phyloP scores from a whole-genome alignment of 2,329 filamentous ascomycete genomes.

The Fusarium domesticum region DNA sequence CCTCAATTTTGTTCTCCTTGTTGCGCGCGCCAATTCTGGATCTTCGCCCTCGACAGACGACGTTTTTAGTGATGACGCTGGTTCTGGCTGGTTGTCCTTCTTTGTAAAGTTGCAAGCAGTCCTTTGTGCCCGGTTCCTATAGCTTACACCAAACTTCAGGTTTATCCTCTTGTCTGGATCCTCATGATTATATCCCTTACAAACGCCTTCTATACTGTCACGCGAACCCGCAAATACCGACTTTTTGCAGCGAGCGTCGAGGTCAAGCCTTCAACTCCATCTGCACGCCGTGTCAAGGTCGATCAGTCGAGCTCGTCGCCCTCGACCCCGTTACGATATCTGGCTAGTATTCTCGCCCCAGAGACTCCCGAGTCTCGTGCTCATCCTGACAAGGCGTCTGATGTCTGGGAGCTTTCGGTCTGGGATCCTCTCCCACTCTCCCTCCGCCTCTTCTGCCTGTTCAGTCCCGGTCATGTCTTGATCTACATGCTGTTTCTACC shows the following conservation, averaged over 20 bases:
- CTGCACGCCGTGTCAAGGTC: slow-evolving; percentile 82
- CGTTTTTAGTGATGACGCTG: slow-evolving; percentile 72
- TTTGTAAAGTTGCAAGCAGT: slow-evolving; percentile 41
- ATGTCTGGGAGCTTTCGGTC: slow-evolving; percentile 92
- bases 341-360: slow-evolving; percentile 64
- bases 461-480: slow-evolving; percentile 90
- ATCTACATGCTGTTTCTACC: slow-evolving; percentile 89
- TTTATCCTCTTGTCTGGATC: slow-evolving; percentile 67
- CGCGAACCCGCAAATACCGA: slow-evolving; percentile 79
- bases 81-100: slow-evolving; percentile 62
- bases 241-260: slow-evolving; percentile 88
- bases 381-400: slow-evolving; percentile 74
- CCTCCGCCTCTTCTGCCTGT: slow-evolving; percentile 79
- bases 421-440: slow-evolving; percentile 91
- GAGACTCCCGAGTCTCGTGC: slow-evolving; percentile 77
- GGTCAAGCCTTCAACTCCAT: slow-evolving; percentile 71
- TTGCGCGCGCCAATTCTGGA: slow-evolving; percentile 76
- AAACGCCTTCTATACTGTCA: slow-evolving; percentile 81
- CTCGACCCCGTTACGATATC: slow-evolving; percentile 73
- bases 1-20: slow-evolving; percentile 75
- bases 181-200: slow-evolving; percentile 63
- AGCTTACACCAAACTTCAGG: slow-evolving; percentile 41
- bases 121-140: no score
- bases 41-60: slow-evolving; percentile 61
- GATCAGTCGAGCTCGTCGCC: slow-evolving; percentile 65